Percentiles rank a stretch among this genome's conserved stretches.
Conservation (phyloP, 352 stramenopile species). For the Phytophthora fragariaefolia region DNA sequence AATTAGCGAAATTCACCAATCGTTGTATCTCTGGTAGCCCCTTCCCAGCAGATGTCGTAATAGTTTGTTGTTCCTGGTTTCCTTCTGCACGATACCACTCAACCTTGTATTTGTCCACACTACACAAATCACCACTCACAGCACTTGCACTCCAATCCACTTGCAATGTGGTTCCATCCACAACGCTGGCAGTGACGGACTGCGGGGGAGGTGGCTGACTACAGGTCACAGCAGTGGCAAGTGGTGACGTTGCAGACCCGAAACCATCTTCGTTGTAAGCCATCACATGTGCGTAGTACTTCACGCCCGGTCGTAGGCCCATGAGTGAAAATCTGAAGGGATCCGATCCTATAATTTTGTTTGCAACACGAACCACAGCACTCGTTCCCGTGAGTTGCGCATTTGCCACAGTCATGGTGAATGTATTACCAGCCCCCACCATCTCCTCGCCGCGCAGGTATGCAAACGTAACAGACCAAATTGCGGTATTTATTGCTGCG, state of each 20-base stretch:
- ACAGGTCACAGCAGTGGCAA: constrained; percentile 63
- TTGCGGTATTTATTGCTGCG: constrained; percentile 57
- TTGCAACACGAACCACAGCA: constrained; percentile 66
- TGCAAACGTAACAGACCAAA: constrained; percentile 95
- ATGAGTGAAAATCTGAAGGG: constrained; percentile 80
- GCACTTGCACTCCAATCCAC: constrained; percentile 57
- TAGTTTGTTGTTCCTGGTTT: constrained; percentile 66
- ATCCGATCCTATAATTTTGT: constrained; percentile 92
- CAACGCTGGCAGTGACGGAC: constrained; percentile 54
- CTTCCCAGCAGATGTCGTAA: constrained; percentile 76
- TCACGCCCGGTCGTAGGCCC: constrained; percentile 52
- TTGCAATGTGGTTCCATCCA: constrained; percentile 60
- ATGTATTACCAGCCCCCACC: constrained; percentile 92
- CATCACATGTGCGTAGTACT: constrained; percentile 85
- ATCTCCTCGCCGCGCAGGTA: constrained; percentile 92
- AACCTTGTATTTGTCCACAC: constrained; percentile 73
- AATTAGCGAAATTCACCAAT: constrained; percentile 63
- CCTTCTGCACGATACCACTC: constrained; percentile 80
- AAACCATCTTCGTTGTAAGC: constrained; percentile 72
- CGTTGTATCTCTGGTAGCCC: constrained; percentile 76
- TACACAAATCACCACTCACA: constrained; percentile 36
- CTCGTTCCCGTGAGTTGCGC: constrained; percentile 68
- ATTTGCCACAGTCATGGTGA: constrained; percentile 71
- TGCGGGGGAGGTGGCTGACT: constrained; percentile 53
- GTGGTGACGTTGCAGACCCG: constrained; percentile 52